Evolutionary conservation across 1,139 yeast species (phyloP).

Genomic region (Kodamaea derodonti): DNA sequence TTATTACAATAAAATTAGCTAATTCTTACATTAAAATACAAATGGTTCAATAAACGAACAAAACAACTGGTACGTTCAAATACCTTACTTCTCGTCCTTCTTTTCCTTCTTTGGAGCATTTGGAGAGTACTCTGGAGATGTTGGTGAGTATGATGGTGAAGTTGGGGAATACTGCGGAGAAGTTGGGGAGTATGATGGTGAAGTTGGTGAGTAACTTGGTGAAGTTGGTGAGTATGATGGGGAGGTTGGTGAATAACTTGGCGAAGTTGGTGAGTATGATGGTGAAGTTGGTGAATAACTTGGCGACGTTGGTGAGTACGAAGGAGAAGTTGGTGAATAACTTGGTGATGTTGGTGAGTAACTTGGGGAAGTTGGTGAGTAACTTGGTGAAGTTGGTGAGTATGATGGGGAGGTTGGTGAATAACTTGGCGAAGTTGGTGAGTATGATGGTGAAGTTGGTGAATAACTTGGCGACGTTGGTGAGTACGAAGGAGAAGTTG

Average conservation of each 20-base stretch:
- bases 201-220: constrained; percentile 59
- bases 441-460: constrained; percentile 51
- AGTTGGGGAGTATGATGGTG: constrained; percentile 65
- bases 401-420: constrained; percentile 71
- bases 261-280: constrained; percentile 70
- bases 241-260: constrained; percentile 50
- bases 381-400: constrained; percentile 72
- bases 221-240: constrained; percentile 61
- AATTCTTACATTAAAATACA: constrained; percentile 8
- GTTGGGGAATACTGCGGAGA: constrained; percentile 63
- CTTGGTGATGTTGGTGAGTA: constrained; percentile 70
- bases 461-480: constrained; percentile 47
- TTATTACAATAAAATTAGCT: no score
- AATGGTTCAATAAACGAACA: constrained; percentile 6
- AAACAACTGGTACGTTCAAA: constrained; percentile 1
- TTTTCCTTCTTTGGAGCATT: constrained; percentile 17
- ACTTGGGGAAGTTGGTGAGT: constrained; percentile 70
- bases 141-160: constrained; percentile 49
- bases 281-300: constrained; percentile 73
- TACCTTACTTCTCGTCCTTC: constrained; percentile 7
- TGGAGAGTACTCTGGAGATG: constrained; percentile 30
- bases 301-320: constrained; percentile 69
- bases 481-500: constrained; percentile 44
- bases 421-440: constrained; percentile 74
- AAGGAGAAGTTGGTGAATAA: constrained; percentile 73